Evolutionary conservation across 2,329 filamentous ascomycete genomes (phyloP).

Genomic region (Fusarium mundagurra): DNA sequence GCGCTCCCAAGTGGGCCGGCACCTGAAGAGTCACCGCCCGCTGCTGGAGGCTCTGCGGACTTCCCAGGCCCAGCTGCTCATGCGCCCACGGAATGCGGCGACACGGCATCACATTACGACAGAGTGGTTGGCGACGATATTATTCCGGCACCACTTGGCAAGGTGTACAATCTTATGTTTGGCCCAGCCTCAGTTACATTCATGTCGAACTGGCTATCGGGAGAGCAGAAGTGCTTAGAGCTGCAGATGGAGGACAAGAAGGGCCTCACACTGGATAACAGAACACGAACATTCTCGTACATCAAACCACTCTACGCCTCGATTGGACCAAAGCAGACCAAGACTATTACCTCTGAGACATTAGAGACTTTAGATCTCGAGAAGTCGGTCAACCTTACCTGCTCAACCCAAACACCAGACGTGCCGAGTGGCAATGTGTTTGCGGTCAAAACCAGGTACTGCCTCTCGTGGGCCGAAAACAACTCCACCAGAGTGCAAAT

Average conservation of each 20-base stretch:
- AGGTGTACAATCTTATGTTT: constrained; percentile 89
- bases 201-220: constrained; percentile 86
- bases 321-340: constrained; percentile 93
- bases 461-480: constrained; percentile 88
- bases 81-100: constrained; percentile 84
- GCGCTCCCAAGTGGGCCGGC: constrained; percentile 54
- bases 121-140: constrained; percentile 86
- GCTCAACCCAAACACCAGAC: constrained; percentile 89
- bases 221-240: constrained; percentile 91
- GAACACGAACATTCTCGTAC: constrained; percentile 80
- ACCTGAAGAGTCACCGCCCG: constrained; percentile 59
- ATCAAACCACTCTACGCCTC: constrained; percentile 88
- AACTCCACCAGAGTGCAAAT: constrained; percentile 87
- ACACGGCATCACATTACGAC: constrained; percentile 82
- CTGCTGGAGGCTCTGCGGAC: constrained; percentile 62
- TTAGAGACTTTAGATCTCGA: constrained; percentile 89
- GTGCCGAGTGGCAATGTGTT: constrained; percentile 95
- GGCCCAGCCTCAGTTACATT: constrained; percentile 81
- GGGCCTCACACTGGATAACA: constrained; percentile 79
- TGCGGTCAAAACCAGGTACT: constrained; percentile 91
- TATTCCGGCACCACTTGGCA: constrained; percentile 87
- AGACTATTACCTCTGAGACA: constrained; percentile 87
- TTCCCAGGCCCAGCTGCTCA: constrained; percentile 89
- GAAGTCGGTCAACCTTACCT: constrained; percentile 83
- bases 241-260: constrained; percentile 86